Evolutionary conservation across 2,329 filamentous ascomycete genomes (phyloP).

Genomic region (Apiospora marii): DNA sequence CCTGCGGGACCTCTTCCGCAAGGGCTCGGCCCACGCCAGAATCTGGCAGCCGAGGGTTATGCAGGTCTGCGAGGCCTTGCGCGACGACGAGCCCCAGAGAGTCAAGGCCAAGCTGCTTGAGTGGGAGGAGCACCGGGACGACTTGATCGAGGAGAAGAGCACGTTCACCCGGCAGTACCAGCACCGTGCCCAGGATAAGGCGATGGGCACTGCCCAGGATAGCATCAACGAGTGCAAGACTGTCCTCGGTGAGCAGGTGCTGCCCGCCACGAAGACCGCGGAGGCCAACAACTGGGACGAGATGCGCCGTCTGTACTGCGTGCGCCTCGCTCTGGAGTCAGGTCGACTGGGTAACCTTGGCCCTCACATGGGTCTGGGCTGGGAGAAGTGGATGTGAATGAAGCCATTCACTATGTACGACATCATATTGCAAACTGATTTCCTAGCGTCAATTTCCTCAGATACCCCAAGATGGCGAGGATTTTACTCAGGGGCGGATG

Average conservation of each 20-base stretch:
- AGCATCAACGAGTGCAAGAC: background rate
- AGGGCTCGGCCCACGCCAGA: background rate
- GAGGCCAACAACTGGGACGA: conserved; percentile 11
- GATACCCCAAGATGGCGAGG: background rate
- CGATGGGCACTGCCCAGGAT: background rate
- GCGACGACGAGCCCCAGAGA: background rate
- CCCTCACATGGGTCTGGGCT: background rate
- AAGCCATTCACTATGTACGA: background rate
- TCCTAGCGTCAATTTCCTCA: background rate
- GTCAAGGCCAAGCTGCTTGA: no score
- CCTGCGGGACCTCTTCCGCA: background rate
- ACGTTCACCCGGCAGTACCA: background rate
- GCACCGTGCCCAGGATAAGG: background rate
- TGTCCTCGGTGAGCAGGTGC: background rate
- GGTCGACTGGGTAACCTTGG: background rate
- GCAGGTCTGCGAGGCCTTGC: background rate
- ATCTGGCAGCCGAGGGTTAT: background rate
- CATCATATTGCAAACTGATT: background rate
- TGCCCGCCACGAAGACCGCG: background rate
- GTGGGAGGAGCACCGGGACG: background rate
- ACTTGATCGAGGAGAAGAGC: background rate
- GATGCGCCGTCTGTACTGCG: background rate
- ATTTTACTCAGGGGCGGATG: background rate
- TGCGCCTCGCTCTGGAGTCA: background rate
- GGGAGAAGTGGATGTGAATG: background rate